Percentiles rank a stretch among this genome's conserved stretches.
Evolutionary conservation across 352 stramenopile species (phyloP).

Genomic region (Globisporangium solare): DNA sequence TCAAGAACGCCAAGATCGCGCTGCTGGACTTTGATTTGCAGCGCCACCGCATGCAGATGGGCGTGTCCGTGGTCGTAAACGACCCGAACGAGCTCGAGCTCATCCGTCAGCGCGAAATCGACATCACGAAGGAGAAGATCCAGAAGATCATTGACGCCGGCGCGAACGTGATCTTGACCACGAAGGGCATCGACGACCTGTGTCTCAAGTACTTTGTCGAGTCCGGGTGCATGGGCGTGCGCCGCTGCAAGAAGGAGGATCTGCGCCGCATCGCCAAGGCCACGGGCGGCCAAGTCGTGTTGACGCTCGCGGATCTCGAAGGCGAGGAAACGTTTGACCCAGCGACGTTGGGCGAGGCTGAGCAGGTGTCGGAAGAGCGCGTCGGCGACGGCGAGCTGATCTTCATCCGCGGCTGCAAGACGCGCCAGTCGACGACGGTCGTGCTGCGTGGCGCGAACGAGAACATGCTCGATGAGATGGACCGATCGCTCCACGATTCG

Average conservation of each 20-base stretch:
- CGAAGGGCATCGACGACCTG: constrained; percentile 99
- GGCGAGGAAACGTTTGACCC: constrained; percentile 97
- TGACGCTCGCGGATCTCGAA: constrained; percentile 98
- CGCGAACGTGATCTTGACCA: constrained; percentile 99
- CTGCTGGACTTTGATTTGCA: constrained; percentile 99
- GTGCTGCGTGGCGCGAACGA: constrained; percentile 99
- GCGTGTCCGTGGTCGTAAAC: constrained; percentile 90
- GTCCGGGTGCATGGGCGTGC: constrained; percentile 94
- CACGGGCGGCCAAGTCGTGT: constrained; percentile 95
- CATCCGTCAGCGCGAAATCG: constrained; percentile 98
- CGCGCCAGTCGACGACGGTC: constrained; percentile 93
- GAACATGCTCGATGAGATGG: constrained; percentile 99
- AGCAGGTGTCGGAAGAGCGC: constrained; percentile 93
- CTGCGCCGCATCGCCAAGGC: constrained; percentile 98
- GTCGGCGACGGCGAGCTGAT: constrained; percentile 99
- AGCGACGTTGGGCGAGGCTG: constrained; percentile 88
- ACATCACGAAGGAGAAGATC: constrained; percentile 99
- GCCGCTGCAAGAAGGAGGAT: constrained; percentile 98
- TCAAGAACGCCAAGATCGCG: constrained; percentile 95
- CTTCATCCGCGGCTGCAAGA: constrained; percentile 97
- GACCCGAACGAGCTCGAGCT: constrained; percentile 96
- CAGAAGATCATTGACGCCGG: constrained; percentile 98
- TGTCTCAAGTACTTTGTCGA: constrained; percentile 99
- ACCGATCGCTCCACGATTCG: constrained; percentile 98
- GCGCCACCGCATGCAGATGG: constrained; percentile 97